Conservation (phyloP, 2,329 filamentous ascomycete species). For the Lachnum nothofagi region DNA sequence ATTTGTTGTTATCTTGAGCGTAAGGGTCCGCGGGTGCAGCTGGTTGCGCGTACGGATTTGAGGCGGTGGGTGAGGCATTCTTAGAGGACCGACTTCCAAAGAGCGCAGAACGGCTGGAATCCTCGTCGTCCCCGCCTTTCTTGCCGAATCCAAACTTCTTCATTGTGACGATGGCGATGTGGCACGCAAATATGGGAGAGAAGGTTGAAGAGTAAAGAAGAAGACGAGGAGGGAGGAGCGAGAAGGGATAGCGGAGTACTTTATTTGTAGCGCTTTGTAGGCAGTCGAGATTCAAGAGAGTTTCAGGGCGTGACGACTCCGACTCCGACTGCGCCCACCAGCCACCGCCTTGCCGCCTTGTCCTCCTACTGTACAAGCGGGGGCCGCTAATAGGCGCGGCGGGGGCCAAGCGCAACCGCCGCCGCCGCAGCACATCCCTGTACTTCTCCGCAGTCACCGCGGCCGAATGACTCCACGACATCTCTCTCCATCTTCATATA, state of each 20-base stretch:
- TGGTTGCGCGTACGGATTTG: constrained; percentile 33
- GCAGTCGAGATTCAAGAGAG: too few relatives aligned
- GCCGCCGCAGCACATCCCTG: too few relatives aligned
- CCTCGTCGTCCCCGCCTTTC: constrained; percentile 49
- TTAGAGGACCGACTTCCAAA: constrained; percentile 45
- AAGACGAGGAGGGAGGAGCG: not conserved
- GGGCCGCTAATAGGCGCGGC: too few relatives aligned
- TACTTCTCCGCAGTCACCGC: too few relatives aligned
- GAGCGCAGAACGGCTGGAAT: constrained; percentile 44
- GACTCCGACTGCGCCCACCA: too few relatives aligned
- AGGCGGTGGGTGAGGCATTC: constrained; percentile 39
- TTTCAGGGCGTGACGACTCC: too few relatives aligned
- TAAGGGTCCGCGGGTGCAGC: constrained; percentile 50
- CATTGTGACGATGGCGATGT: constrained; percentile 38
- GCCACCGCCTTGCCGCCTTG: too few relatives aligned
- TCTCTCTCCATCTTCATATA: not conserved
- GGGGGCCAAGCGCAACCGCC: too few relatives aligned
- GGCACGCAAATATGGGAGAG: not conserved
- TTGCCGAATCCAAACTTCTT: constrained; percentile 57
- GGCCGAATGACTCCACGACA: too few relatives aligned
- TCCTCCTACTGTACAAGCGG: too few relatives aligned
- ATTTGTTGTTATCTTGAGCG: constrained; percentile 52
- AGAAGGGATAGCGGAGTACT: not conserved
- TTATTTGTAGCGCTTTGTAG: too few relatives aligned
- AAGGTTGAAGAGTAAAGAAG: not conserved